Conservation (phyloP, 164 flowering plant species). For the Tetrastigma voinierianum region DNA sequence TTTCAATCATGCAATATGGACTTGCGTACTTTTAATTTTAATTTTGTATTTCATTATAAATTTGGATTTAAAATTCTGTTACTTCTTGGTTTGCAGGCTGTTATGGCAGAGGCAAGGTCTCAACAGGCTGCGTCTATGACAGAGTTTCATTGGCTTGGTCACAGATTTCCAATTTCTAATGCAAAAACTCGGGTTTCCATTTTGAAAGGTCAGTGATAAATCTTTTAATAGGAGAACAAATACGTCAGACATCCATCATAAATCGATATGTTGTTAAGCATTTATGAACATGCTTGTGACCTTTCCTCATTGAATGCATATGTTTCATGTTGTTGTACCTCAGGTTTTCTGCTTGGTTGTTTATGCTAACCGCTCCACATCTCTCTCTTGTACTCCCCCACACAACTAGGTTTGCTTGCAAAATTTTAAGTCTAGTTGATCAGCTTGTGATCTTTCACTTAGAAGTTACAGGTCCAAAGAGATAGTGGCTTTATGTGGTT, state of each 20-base stretch:
- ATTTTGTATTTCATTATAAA: background rate
- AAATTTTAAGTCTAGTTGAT: too few relatives aligned
- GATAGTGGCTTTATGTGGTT: too few relatives aligned
- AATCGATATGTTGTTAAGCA: background rate
- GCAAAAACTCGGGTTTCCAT: slow-evolving; percentile 89
- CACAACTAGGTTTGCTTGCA: too few relatives aligned
- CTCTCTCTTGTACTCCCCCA: too few relatives aligned
- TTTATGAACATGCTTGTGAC: background rate
- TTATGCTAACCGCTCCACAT: background rate
- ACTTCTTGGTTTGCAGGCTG: slow-evolving; percentile 54
- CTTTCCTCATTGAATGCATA: background rate
- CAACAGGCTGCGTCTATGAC: slow-evolving; percentile 96
- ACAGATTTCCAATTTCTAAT: slow-evolving; percentile 84
- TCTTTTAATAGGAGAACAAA: background rate
- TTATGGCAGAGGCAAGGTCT: slow-evolving; percentile 90
- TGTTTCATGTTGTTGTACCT: background rate
- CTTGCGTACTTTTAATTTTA: background rate
- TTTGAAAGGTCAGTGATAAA: slow-evolving; percentile 67
- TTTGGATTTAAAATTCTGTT: background rate
- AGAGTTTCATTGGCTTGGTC: slow-evolving; percentile 91
- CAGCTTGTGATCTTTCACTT: too few relatives aligned
- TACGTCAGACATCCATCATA: background rate
- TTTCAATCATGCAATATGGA: too few relatives aligned
- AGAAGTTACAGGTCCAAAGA: too few relatives aligned
- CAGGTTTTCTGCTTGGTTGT: background rate